Percentiles rank a stretch among this genome's conserved stretches.
Evolutionary conservation across 2,329 filamentous ascomycete species (phyloP).

Genomic region (Helotiales sp.): DNA sequence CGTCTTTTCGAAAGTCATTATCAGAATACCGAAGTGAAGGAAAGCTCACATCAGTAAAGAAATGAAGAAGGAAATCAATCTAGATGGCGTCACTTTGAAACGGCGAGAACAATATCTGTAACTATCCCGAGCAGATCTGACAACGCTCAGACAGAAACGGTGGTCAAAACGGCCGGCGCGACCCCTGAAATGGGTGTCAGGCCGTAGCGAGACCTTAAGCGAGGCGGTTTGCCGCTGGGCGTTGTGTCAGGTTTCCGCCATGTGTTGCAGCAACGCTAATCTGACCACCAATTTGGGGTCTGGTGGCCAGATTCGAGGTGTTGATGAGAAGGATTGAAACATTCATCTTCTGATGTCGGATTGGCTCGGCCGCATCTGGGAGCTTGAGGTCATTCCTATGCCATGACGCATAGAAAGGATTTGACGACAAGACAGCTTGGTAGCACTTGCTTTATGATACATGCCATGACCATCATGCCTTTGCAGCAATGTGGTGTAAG

Average conservation of each 20-base stretch:
- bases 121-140: background rate
- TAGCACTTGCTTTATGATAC: too few relatives aligned
- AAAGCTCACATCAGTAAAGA: background rate
- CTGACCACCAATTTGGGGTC: background rate
- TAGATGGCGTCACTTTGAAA: background rate
- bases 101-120: too few relatives aligned
- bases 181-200: background rate
- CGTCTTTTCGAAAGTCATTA: background rate
- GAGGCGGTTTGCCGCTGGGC: background rate
- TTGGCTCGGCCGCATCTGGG: too few relatives aligned
- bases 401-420: too few relatives aligned
- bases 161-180: background rate
- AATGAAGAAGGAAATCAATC: background rate
- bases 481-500: too few relatives aligned
- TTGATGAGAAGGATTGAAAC: background rate
- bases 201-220: background rate
- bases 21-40: background rate
- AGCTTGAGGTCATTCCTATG: too few relatives aligned
- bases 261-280: background rate
- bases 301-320: background rate
- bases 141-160: constrained; percentile 1
- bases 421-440: too few relatives aligned
- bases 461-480: too few relatives aligned
- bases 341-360: background rate
- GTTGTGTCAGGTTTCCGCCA: background rate